phyloP scores from a whole-genome alignment of 2,329 filamentous ascomycete species.

The Talaromyces islandicus region DNA sequence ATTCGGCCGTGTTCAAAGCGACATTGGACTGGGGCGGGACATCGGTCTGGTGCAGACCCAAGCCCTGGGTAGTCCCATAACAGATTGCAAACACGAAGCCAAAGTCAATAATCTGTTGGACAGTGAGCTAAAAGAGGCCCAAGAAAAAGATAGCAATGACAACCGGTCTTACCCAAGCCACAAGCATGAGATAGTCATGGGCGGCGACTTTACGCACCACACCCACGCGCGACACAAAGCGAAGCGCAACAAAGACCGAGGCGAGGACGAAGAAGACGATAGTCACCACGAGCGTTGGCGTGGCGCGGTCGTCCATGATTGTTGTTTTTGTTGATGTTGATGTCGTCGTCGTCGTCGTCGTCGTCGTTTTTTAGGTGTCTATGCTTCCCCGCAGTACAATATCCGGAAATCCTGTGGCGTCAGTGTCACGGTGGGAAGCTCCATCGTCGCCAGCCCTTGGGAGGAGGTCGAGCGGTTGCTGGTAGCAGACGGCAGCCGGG shows the following conservation, averaged over 20 bases:
- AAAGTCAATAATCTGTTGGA: constrained; percentile 35
- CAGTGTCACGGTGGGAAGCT: neutral
- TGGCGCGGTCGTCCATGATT: constrained; percentile 28
- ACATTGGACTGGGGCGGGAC: constrained; percentile 24
- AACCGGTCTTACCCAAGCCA: constrained; percentile 60
- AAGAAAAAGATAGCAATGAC: too few relatives aligned
- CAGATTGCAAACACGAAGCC: constrained; percentile 43
- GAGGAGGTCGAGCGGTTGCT: neutral
- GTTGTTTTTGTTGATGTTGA: too few relatives aligned
- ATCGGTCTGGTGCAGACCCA: constrained; percentile 37
- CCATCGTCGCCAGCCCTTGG: constrained; percentile 6
- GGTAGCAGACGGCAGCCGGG: neutral
- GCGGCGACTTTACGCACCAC: constrained; percentile 66
- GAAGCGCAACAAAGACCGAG: constrained; percentile 67
- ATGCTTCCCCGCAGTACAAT: constrained; percentile 4
- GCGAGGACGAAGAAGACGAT: constrained; percentile 55
- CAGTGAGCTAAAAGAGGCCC: constrained; percentile 4
- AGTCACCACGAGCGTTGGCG: constrained; percentile 37
- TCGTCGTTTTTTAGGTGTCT: neutral
- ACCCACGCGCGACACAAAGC: constrained; percentile 65
- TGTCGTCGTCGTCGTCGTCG: too few relatives aligned
- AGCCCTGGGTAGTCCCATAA: constrained; percentile 37
- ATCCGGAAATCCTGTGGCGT: neutral
- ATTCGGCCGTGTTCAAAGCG: constrained; percentile 45
- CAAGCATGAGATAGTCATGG: constrained; percentile 76